Evolutionary conservation across 441 rosid genomes (phyloP), one percentile per base, ranked within the genome.

Genomic region (Brassica hybrid): DNA sequence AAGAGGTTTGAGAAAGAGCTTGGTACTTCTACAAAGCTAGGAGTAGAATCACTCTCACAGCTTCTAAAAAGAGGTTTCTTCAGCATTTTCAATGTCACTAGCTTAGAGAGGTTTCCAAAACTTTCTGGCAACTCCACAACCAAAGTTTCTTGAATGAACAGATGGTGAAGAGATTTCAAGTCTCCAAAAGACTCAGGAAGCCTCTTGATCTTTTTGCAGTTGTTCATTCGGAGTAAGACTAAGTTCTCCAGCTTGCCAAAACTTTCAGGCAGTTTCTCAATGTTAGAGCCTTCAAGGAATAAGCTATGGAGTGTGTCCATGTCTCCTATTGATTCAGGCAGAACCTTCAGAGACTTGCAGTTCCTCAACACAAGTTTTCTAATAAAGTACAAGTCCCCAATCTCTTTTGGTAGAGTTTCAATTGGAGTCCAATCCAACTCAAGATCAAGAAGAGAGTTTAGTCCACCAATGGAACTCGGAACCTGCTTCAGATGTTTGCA

Each of bases 161-260:
- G 65, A 48, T 0, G 74, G 64, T n/a, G n/a, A n/a, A n/a, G n/a
- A n/a, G n/a, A n/a, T n/a, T n/a, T n/a, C n/a, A n/a, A n/a, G n/a
- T n/a, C 69, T 73, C 86, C 88, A 41, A 86, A 82, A 36, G 91
- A 85, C 10, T 79, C 54, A 2, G 94, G 97, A 80, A 91, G 90
- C 72, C 66, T 86, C 43, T 76, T 67, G 19, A 91, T 89, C 43
- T 9, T 50, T 65, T 57, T 43, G 2, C 91, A 89, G 6, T 79
- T 2, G 64, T 65, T 80, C 80, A 88, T 64, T 16, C 43, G 76
- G 78, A 89, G 67, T 12, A 8, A 0, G 1, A 30, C 56, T 14
- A 89, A 76, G 10, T 69, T 88, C 74, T 87, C 90, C 69, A 89
- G 71, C 76, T 56, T 34, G 38, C 89, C 91, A 14, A 88, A 36